Evolutionary conservation across 768 basidiomycete species (phyloP), one percentile per base, ranked within the genome.

Genomic region (Ephemerocybe angulata): DNA sequence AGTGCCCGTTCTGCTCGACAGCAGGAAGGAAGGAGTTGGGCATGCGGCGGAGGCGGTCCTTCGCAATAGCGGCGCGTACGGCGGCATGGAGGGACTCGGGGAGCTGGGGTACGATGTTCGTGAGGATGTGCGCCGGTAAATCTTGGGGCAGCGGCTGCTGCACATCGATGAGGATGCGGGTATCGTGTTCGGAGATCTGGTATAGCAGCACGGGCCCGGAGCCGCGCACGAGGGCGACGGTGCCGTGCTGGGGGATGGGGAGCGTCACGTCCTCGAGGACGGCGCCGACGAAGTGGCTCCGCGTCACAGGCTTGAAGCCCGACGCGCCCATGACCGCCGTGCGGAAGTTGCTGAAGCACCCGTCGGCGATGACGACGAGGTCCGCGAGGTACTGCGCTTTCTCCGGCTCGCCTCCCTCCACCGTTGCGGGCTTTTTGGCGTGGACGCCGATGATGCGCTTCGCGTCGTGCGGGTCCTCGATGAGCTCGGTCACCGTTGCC

Each of bases 271-370:
- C 82, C 63, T 94, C 82, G 41, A 99, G 78, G 15, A 98, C 75
- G 5, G 85, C 80, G 24, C 95, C 96, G 56, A 94, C 79, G 64
- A 98, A 98, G 69, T 93, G 82, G 50, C 87, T 86, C 56, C 81
- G 83, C 21, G 84, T 84, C 3, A 72, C 66, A 1, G 86, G 75
- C 63, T 83, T 84, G 43, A 65, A 66, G 11, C 72, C 71, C 17
- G 76, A 66, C 37, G 67, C 62, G 51, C 82, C 82, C 78, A 87
- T 79, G n/a, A 93, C 83, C 1, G 74, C 57, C 11, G 70, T 76
- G 48, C 96, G 80, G 76, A 99, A 95, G 65, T 95, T 97, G 3
- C 92, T 95, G 72, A 91, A 91, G 69, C 93, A 97, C 0, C 96
- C 96, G 66, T 99, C 96, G 3, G 95, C 93, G 55, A 98, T 73